Evolutionary conservation across 2,329 filamentous ascomycete species (phyloP), one percentile per base, ranked within the genome.

Genomic region (Raffaelea ambrosiae): DNA sequence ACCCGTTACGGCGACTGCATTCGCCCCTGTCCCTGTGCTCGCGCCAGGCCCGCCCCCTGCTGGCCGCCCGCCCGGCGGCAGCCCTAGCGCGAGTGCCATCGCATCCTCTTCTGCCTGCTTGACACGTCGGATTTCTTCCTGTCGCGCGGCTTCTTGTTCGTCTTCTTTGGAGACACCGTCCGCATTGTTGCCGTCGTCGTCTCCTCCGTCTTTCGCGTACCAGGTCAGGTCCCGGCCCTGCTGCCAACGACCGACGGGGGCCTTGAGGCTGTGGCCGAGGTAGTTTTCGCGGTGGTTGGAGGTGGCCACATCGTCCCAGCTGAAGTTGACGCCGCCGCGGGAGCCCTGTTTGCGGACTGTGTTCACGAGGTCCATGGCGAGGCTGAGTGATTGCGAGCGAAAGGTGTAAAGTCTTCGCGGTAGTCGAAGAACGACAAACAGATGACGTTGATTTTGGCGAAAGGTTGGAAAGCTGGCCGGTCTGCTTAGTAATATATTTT

Each of bases 71-170:
- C 53, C 53, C 8, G 48, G 46, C 5, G 88, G 54, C 26, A 96
- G 68, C 0, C 93, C 93, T 47, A 98, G 69, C 0, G 90, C 90
- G 40, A 73, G 76, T 3, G 88, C 83, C 62, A 97, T 83, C 2
- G 90, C 93, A 63, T 96, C 91, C 61, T 95, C 87, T 60, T 98
- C 93, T 0, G 86, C 88, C 63, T 95, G 86, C 60, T 95, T 96
- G 61, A 96, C 76, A 56, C 76, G 81, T 56, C 81, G 79, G 57
- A 93, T 76, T 65, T 96, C 91, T 58, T 88, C 85, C 51, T 80
- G 81, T 47, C 85, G 74, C 60, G 84, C 77, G 40, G 72, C 77
- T 16, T 66, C 69, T 43, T 71, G 74, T 57, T 83, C 73, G 51
- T 81, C 79, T 7, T 74, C 70, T 5, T 20, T 22, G 36, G 8